Evolutionary conservation across 139 green algal species (phyloP), one percentile per base, ranked within the genome.

Genomic region (Nannochloris sp.): DNA sequence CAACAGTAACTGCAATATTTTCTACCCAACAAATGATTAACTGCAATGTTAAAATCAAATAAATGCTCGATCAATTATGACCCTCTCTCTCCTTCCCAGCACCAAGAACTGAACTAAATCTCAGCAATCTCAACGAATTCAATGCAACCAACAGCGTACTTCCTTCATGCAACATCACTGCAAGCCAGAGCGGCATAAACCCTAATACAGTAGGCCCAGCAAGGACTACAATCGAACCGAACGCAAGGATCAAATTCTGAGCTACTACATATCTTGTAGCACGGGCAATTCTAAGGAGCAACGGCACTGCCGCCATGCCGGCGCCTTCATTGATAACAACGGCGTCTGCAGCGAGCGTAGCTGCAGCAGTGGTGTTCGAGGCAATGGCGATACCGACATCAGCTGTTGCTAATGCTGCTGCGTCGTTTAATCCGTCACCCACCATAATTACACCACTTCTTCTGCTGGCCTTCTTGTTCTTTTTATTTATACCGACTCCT

Each of bases 161-260:
- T 23, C 90, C 92, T 74, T 97, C 92, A 71, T 97, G 92, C 47
- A 96, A 60, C 19, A 85, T 65, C 19, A 97, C 90, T 14, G 89
- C 88, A 46, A 90, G 48, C 86, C 89, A 95, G 44, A 97, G 74
- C 0, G 91, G 91, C 46, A 97, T 75, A n/a, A 81, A 59, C 27
- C 91, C 91, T 10, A 83, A 61, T 32, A 95, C 46, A 5, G 84
- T 86, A 3, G 90, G 87, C 34, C 90, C 42, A 6, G 84, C 83
- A 31, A 90, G 72, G 12, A 78, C 68, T 7, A 78, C 24, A 31
- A 96, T 90, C 25, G 85, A 83, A 19, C 68, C 63, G 8, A 88
- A 47, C 0, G 91, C 85, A n/a, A 97, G 67, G 9, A 45, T 55
- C 34, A 97, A 68, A 71, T 96, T 96, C 76, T 94, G 84, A 30